phyloP scores from a whole-genome alignment of 2,329 filamentous ascomycete species.

The Tolypocladium amazonense region DNA sequence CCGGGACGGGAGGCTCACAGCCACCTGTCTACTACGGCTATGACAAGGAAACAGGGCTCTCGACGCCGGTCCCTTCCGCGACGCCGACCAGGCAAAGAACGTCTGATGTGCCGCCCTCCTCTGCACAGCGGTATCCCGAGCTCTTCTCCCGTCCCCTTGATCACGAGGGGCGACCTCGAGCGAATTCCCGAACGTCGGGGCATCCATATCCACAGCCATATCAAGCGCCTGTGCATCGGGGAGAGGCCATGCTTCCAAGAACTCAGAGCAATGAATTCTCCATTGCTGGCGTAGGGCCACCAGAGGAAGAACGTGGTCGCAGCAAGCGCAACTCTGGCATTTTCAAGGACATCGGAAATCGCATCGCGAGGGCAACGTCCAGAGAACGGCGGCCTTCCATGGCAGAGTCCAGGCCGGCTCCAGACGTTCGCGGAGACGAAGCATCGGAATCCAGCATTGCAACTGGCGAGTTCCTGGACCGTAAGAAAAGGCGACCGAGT shows the following conservation, averaged over 20 bases:
- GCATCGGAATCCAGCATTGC: constrained; percentile 29
- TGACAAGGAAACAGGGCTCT: constrained; percentile 40
- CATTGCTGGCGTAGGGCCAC: constrained; percentile 22
- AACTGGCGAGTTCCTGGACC: constrained; percentile 24
- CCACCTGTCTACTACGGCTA: constrained; percentile 25
- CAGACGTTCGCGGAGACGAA: constrained; percentile 23
- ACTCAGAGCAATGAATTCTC: constrained; percentile 28
- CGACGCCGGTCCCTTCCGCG: constrained; percentile 5
- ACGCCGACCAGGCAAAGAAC: constrained; percentile 11
- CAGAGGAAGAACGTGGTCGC: constrained; percentile 23
- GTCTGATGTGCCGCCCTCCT: constrained; percentile 37
- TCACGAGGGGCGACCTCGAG: constrained; percentile 3
- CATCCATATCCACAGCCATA: constrained; percentile 8
- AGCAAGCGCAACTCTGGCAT: constrained; percentile 30
- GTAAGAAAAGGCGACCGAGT: constrained; percentile 26
- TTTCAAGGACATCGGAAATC: constrained; percentile 41
- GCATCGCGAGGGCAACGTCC: constrained; percentile 24
- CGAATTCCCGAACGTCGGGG: constrained; percentile 3
- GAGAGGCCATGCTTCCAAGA: constrained; percentile 23
- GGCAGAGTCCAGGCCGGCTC: constrained; percentile 7
- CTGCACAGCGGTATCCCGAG: constrained; percentile 38
- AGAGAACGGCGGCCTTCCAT: constrained; percentile 19
- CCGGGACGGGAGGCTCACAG: constrained; percentile 19
- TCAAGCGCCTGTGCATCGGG: constrained; percentile 5
- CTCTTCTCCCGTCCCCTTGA: constrained; percentile 25